Percentiles rank a stretch among this genome's conserved stretches.
phyloP scores from a whole-genome alignment of 352 stramenopile species.

The Albugo candida region DNA sequence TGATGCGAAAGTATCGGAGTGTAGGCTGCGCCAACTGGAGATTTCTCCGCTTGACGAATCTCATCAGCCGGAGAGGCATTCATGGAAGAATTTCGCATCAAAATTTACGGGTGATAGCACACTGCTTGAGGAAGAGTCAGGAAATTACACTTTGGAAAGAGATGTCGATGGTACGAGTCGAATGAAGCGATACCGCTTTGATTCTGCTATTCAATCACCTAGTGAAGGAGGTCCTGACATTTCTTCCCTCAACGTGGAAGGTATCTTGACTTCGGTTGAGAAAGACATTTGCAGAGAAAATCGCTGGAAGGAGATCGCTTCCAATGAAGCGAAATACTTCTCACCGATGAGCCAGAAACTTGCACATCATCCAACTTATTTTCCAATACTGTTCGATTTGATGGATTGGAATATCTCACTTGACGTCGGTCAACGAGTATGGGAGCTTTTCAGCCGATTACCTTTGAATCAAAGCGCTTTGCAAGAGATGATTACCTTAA shows the following conservation, averaged over 20 bases:
- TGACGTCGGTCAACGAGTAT: constrained; percentile 31
- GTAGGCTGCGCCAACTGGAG: too few relatives aligned
- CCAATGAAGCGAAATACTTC: neutral
- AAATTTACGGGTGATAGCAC: too few relatives aligned
- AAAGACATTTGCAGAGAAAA: neutral
- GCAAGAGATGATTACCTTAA: constrained; percentile 40
- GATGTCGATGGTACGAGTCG: neutral
- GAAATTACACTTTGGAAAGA: too few relatives aligned
- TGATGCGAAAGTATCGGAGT: too few relatives aligned
- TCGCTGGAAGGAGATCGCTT: neutral
- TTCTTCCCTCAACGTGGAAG: neutral
- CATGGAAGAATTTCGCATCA: too few relatives aligned
- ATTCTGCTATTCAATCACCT: neutral
- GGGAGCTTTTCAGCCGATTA: constrained; percentile 48
- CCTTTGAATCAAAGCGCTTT: constrained; percentile 47
- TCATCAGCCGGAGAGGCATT: too few relatives aligned
- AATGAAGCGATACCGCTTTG: neutral
- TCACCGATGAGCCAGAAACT: constrained; percentile 26
- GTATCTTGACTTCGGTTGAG: neutral
- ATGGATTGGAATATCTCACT: constrained; percentile 20
- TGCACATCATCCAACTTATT: constrained; percentile 31
- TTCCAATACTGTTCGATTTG: constrained; percentile 35
- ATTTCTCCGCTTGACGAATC: too few relatives aligned
- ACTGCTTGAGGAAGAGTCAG: too few relatives aligned
- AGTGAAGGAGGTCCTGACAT: neutral